Percentiles rank a stretch among this genome's conserved stretches.
Conservation (phyloP, 2,329 filamentous ascomycete species). For the Sclerotiophoma versabilis region DNA sequence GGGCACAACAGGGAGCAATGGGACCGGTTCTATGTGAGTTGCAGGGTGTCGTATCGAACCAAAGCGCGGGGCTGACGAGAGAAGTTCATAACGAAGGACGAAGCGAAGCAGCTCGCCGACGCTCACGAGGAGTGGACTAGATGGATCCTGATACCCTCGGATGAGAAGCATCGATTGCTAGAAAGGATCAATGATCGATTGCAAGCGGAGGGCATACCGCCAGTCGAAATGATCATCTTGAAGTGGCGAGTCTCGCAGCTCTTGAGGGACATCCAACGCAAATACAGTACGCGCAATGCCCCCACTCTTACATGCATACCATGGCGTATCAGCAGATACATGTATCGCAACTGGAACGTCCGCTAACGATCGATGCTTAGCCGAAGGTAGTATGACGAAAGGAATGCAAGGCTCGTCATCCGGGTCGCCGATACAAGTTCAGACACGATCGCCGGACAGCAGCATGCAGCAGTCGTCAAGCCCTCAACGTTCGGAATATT, state of each 20-base stretch:
- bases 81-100: constrained; percentile 49
- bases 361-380: constrained; percentile 44
- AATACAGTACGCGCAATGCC: constrained; percentile 44
- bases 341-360: constrained; percentile 29
- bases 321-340: constrained; percentile 24
- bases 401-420: constrained; percentile 38
- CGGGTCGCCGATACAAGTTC: constrained; percentile 39
- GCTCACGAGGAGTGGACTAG: constrained; percentile 47
- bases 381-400: constrained; percentile 47
- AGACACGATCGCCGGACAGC: constrained; percentile 33
- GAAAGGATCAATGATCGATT: constrained; percentile 45
- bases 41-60: constrained; percentile 14
- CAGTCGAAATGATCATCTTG: constrained; percentile 48
- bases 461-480: constrained; percentile 40
- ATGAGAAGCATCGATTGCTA: constrained; percentile 47
- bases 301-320: constrained; percentile 29
- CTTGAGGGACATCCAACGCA: constrained; percentile 46
- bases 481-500: constrained; percentile 41
- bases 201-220: constrained; percentile 44
- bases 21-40: constrained; percentile 49
- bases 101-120: constrained; percentile 46
- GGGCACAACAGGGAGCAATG: constrained; percentile 49
- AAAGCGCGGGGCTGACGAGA: constrained; percentile 32
- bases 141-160: constrained; percentile 48
- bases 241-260: constrained; percentile 49